A percentile compares a stretch with the other conserved stretches of the same genome.
These are phyloP conservation scores for Breynia disticha DNA, from an alignment of 441 rosid genomes.

Conservation along the genomic window DNA sequence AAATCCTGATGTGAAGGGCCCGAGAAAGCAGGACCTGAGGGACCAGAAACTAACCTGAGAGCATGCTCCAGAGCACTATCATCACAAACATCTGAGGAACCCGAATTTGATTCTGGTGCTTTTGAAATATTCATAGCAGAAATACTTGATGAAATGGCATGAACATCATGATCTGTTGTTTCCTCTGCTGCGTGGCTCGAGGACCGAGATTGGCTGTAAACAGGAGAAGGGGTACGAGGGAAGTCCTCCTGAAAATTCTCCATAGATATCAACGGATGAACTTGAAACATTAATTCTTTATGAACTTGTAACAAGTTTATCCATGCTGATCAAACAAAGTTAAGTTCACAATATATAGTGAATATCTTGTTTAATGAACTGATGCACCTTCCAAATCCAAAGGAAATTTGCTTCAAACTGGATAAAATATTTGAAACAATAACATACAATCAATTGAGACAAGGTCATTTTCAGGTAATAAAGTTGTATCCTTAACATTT, in stretches of 20 bases:
- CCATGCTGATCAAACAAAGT: too few relatives aligned
- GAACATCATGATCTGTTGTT: conserved; percentile 36
- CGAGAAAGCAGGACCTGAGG: conserved; percentile 24
- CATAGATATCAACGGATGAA: conserved; percentile 2
- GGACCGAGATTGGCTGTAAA: conserved; percentile 64
- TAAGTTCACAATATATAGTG: too few relatives aligned
- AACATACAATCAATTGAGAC: too few relatives aligned
- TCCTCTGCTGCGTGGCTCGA: conserved; percentile 61
- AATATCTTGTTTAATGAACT: too few relatives aligned
- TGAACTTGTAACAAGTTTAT: too few relatives aligned
- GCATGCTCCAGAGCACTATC: conserved; percentile 32
- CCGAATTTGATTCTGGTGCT: conserved; percentile 35
- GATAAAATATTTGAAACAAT: too few relatives aligned
- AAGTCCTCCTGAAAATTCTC: conserved; percentile 44
- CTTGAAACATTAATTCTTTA: too few relatives aligned
- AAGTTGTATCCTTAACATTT: too few relatives aligned
- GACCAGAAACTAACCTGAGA: conserved; percentile 37
- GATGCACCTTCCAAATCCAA: too few relatives aligned
- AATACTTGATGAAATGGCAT: conserved; percentile 33
- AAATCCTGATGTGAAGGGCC: conserved; percentile 26
- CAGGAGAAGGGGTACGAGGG: conserved; percentile 73
- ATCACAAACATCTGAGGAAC: conserved; percentile 32
- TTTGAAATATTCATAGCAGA: conserved; percentile 43
- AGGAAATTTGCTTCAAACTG: too few relatives aligned
- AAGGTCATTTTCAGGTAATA: too few relatives aligned